These are phyloP conservation scores for Pseudogymnoascus pannorum DNA, from an alignment of 2,329 filamentous ascomycete genomes.

Conservation along the genomic window DNA sequence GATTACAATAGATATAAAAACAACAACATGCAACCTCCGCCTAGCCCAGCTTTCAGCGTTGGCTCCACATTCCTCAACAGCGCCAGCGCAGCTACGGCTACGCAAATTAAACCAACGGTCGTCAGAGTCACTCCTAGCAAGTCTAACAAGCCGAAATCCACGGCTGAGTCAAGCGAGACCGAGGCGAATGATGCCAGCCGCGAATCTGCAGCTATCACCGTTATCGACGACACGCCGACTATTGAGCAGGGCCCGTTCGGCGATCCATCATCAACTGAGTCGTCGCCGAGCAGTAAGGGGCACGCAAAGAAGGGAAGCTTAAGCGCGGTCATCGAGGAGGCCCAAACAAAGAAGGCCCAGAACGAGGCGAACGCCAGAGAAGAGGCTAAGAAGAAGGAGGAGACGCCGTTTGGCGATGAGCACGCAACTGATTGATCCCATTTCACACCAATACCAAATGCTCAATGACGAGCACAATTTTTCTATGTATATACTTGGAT, in stretches of 20 bases:
- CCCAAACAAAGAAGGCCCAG: slow-evolving; percentile 31
- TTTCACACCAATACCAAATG: neutral
- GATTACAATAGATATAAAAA: slow-evolving; percentile 53
- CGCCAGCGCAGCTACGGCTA: slow-evolving; percentile 50
- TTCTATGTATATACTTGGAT: slow-evolving; percentile 7
- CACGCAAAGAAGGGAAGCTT: slow-evolving; percentile 40
- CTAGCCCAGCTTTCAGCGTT: slow-evolving; percentile 56
- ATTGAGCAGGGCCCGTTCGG: slow-evolving; percentile 53
- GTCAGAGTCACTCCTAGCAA: slow-evolving; percentile 40
- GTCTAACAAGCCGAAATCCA: slow-evolving; percentile 41
- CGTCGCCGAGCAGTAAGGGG: slow-evolving; percentile 12
- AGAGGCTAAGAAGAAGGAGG: slow-evolving; percentile 30
- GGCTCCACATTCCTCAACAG: slow-evolving; percentile 63
- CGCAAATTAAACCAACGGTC: slow-evolving; percentile 50
- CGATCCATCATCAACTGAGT: slow-evolving; percentile 39
- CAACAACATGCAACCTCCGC: slow-evolving; percentile 33
- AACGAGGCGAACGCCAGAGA: slow-evolving; percentile 20
- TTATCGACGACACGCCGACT: slow-evolving; percentile 43
- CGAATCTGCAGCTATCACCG: slow-evolving; percentile 40
- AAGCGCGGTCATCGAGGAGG: slow-evolving; percentile 49
- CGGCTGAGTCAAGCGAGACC: slow-evolving; percentile 18
- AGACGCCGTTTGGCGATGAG: slow-evolving; percentile 51
- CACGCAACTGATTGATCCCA: slow-evolving; percentile 42
- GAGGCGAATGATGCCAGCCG: slow-evolving; percentile 19
- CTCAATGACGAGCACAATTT: neutral